A percentile compares a stretch with the other conserved stretches of the same genome.
Conservation (phyloP, 805 yeast genomes). For the Starmerella tilneyi region DNA sequence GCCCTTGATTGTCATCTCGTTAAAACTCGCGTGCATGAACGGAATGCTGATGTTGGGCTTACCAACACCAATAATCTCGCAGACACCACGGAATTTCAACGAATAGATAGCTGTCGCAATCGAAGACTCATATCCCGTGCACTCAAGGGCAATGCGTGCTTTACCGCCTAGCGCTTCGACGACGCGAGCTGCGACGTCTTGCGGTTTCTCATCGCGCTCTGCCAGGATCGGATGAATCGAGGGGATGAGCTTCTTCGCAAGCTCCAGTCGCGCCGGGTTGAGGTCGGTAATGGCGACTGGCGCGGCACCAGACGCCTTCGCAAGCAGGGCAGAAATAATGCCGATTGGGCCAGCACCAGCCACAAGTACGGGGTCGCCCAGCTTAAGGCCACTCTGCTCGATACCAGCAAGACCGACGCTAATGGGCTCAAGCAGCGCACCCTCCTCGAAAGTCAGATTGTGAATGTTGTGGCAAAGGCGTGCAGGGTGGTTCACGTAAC, state of each 20-base stretch:
- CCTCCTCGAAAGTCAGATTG: conserved; percentile 41
- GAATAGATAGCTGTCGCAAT: conserved; percentile 41
- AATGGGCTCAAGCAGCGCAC: conserved; percentile 48
- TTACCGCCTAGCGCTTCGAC: conserved; percentile 35
- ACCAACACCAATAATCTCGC: conserved; percentile 46
- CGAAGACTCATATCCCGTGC: conserved; percentile 45
- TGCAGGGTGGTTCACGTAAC: conserved; percentile 34
- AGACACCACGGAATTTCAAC: conserved; percentile 39
- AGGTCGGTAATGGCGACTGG: conserved; percentile 46
- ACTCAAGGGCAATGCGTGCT: conserved; percentile 42
- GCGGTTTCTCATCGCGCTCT: conserved; percentile 35
- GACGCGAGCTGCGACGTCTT: conserved; percentile 27
- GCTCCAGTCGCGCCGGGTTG: conserved; percentile 36
- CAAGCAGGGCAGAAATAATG: conserved; percentile 38
- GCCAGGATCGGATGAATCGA: conserved; percentile 39
- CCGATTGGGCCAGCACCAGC: conserved; percentile 58
- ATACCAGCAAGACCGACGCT: conserved; percentile 47
- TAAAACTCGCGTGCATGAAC: conserved; percentile 45
- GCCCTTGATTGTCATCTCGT: conserved; percentile 43
- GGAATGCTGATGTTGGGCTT: conserved; percentile 41
- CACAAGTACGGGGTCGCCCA: conserved; percentile 42
- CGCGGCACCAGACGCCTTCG: conserved; percentile 45
- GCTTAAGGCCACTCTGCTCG: conserved; percentile 37
- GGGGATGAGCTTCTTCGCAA: conserved; percentile 41
- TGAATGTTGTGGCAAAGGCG: conserved; percentile 32